These are phyloP conservation scores for Pelomyxa schiedti DNA, from an alignment of 78 protist species.

Conservation along the genomic window DNA sequence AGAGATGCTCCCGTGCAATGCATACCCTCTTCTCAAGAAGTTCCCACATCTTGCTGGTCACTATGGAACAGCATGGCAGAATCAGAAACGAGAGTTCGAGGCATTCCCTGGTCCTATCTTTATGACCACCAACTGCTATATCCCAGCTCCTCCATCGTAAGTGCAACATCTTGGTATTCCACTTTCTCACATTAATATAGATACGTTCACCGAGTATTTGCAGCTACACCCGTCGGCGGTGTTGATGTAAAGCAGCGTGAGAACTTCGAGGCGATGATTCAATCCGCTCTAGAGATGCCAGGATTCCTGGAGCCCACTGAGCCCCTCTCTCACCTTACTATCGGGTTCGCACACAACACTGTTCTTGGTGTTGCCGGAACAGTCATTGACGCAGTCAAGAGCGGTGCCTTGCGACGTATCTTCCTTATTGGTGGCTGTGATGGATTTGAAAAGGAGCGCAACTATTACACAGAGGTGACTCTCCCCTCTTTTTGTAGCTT, in stretches of 20 bases:
- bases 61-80: slow-evolving; percentile 82
- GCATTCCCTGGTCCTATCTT: slow-evolving; percentile 69
- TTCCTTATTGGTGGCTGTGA: slow-evolving; percentile 82
- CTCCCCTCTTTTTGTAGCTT: slow-evolving; percentile 11
- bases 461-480: slow-evolving; percentile 60
- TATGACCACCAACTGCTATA: slow-evolving; percentile 78
- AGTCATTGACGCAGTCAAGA: slow-evolving; percentile 42
- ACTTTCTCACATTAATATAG: background rate
- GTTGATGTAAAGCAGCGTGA: slow-evolving; percentile 17
- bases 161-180: background rate
- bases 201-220: slow-evolving; percentile 59
- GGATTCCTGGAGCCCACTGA: slow-evolving; percentile 11
- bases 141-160: slow-evolving; percentile 9
- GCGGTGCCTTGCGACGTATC: slow-evolving; percentile 46
- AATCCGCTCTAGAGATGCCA: slow-evolving; percentile 5
- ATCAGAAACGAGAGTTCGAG: slow-evolving; percentile 54
- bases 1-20: slow-evolving; percentile 78
- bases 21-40: slow-evolving; percentile 53
- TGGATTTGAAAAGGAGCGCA: slow-evolving; percentile 52
- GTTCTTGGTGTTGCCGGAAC: slow-evolving; percentile 34
- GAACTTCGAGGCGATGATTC: slow-evolving; percentile 8
- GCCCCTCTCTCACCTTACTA: background rate
- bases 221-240: slow-evolving; percentile 39
- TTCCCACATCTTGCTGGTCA: slow-evolving; percentile 42
- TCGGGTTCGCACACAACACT: slow-evolving; percentile 51